Percentiles rank a stretch among this genome's conserved stretches.
Evolutionary conservation across 805 yeast species (phyloP).

Genomic region (Wickerhamomyces canadensis): DNA sequence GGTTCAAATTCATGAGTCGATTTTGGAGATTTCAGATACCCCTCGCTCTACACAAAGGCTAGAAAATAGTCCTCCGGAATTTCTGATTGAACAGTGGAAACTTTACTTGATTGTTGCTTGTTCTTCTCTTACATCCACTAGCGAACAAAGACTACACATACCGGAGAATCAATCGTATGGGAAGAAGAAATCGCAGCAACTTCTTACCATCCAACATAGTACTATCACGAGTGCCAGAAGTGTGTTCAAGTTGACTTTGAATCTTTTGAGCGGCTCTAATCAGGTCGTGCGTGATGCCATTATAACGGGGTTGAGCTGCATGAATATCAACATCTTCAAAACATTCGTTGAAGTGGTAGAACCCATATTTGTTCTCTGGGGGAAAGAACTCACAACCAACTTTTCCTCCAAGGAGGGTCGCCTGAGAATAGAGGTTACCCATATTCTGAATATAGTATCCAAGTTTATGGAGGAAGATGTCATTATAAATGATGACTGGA

Average conservation of each 20-base stretch:
- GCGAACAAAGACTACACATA: slow-evolving; percentile 74
- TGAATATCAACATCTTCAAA: slow-evolving; percentile 83
- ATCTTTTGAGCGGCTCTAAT: slow-evolving; percentile 68
- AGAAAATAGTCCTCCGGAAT: slow-evolving; percentile 53
- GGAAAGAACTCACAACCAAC: slow-evolving; percentile 34
- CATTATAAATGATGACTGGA: slow-evolving; percentile 61
- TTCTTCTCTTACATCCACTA: slow-evolving; percentile 83
- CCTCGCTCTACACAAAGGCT: slow-evolving; percentile 25
- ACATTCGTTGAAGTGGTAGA: slow-evolving; percentile 76
- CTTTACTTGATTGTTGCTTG: slow-evolving; percentile 87
- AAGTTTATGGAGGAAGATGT: slow-evolving; percentile 47
- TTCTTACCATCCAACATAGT: slow-evolving; percentile 80
- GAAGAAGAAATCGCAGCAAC: slow-evolving; percentile 72
- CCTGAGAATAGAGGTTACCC: slow-evolving; percentile 70
- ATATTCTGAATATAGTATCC: slow-evolving; percentile 66
- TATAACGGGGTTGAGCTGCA: slow-evolving; percentile 82
- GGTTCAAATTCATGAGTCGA: slow-evolving; percentile 76
- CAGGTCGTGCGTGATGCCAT: slow-evolving; percentile 75
- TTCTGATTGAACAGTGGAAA: slow-evolving; percentile 81
- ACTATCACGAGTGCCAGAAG: slow-evolving; percentile 90
- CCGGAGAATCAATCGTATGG: slow-evolving; percentile 53
- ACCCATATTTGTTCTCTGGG: slow-evolving; percentile 51
- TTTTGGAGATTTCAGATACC: slow-evolving; percentile 46
- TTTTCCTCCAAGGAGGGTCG: slow-evolving; percentile 33
- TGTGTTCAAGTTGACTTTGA: slow-evolving; percentile 81